These are phyloP conservation scores for Amborella trichopoda DNA, from an alignment of 164 flowering plant species.

Conservation along the genomic window DNA sequence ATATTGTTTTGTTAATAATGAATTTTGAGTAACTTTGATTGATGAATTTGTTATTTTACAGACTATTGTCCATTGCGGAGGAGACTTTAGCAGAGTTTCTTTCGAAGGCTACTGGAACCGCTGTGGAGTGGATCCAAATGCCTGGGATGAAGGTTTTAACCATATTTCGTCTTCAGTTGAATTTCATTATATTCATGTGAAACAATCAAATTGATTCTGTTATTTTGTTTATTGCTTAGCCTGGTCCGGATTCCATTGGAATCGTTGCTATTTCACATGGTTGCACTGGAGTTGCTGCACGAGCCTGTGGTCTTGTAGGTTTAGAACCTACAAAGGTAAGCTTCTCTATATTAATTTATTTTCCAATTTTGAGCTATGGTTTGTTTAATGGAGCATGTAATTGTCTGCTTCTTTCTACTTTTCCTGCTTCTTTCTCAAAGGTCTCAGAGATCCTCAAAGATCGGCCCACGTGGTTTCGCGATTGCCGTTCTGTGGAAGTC, in stretches of 20 bases:
- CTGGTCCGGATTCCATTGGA: constrained; percentile 99
- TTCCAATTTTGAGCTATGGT: neutral
- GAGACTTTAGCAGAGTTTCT: constrained; percentile 97
- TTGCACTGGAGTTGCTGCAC: constrained; percentile 94
- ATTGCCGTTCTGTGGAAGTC: constrained; percentile 90
- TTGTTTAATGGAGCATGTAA: neutral
- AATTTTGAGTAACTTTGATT: neutral
- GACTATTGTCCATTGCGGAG: constrained; percentile 93
- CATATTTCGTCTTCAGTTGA: neutral
- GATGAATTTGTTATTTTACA: constrained; percentile 14
- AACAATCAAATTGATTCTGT: neutral
- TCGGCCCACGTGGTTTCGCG: constrained; percentile 89
- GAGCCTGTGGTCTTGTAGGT: constrained; percentile 95
- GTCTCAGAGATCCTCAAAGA: constrained; percentile 96
- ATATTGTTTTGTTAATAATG: neutral
- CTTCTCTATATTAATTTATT: neutral
- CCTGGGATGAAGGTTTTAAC: constrained; percentile 85
- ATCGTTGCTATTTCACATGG: constrained; percentile 97
- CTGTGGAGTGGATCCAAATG: constrained; percentile 98
- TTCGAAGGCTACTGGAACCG: constrained; percentile 96
- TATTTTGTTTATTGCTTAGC: constrained; percentile 35
- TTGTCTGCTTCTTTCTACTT: neutral
- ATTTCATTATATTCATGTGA: neutral
- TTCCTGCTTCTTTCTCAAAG: constrained; percentile 22
- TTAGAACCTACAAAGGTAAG: constrained; percentile 85